These are phyloP conservation scores for Prinsepia uniflora DNA, from an alignment of 306 rosid species.

Conservation along the genomic window DNA sequence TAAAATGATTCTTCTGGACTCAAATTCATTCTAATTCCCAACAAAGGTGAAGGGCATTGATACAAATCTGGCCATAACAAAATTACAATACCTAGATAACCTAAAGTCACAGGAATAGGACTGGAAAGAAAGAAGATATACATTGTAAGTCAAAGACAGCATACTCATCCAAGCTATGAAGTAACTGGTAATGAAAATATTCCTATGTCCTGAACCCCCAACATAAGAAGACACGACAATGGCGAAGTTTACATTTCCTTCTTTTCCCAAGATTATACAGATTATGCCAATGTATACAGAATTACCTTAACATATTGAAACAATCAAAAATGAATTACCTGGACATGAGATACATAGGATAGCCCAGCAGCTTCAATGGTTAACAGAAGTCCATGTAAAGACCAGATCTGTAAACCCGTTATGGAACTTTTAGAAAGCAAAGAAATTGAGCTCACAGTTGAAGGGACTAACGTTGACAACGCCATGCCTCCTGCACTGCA, in stretches of 20 bases:
- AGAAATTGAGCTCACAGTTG: slow-evolving; percentile 86
- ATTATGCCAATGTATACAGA: background rate
- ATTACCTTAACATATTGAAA: slow-evolving; percentile 22
- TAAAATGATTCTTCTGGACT: too few relatives aligned
- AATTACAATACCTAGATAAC: too few relatives aligned
- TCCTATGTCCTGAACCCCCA: background rate
- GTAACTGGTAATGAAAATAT: background rate
- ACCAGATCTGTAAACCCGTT: slow-evolving; percentile 84
- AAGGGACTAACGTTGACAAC: slow-evolving; percentile 85
- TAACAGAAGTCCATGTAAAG: slow-evolving; percentile 97
- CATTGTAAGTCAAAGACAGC: background rate
- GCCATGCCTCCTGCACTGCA: slow-evolving; percentile 99
- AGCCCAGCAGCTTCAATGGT: slow-evolving; percentile 98
- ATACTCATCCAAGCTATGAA: background rate
- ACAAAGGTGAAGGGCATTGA: too few relatives aligned
- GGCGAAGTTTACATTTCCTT: background rate
- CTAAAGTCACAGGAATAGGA: too few relatives aligned
- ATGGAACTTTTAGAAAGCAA: slow-evolving; percentile 72
- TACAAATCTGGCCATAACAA: too few relatives aligned
- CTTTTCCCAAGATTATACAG: background rate
- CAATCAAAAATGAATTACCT: slow-evolving; percentile 51
- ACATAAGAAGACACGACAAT: background rate
- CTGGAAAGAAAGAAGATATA: background rate
- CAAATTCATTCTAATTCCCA: too few relatives aligned
- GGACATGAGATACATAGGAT: slow-evolving; percentile 94